Conservation (phyloP, 1,139 yeast species). For the Ogataea hybrid region DNA sequence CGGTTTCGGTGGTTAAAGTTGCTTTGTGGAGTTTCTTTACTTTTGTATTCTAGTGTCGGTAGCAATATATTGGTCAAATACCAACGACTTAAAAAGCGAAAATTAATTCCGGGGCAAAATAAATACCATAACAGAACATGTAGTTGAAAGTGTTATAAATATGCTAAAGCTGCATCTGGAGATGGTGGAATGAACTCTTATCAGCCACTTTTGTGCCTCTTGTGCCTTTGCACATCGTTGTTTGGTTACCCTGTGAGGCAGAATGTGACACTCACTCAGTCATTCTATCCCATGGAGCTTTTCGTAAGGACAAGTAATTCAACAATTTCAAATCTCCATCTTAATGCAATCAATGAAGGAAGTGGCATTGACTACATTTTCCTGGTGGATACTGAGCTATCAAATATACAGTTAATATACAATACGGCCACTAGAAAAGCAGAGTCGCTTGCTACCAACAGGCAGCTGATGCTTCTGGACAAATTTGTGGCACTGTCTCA, state of each 20-base stretch:
- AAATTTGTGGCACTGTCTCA: slow-evolving; percentile 10
- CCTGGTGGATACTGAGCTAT: slow-evolving; percentile 9
- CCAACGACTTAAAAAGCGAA: slow-evolving; percentile 5
- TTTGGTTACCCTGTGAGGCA: neutral
- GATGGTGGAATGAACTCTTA: too few species aligned
- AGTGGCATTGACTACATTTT: slow-evolving; percentile 17
- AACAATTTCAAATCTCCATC: slow-evolving; percentile 5
- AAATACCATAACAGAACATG: slow-evolving; percentile 4
- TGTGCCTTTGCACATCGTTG: neutral
- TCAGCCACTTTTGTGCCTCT: neutral
- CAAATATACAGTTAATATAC: slow-evolving; percentile 13
- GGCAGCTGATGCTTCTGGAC: slow-evolving; percentile 11
- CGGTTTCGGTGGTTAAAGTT: slow-evolving; percentile 96
- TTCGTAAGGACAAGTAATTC: slow-evolving; percentile 6
- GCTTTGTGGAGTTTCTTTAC: slow-evolving; percentile 8
- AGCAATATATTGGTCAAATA: slow-evolving; percentile 14
- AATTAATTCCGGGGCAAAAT: slow-evolving; percentile 6
- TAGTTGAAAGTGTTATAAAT: too few species aligned
- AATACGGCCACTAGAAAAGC: slow-evolving; percentile 4
- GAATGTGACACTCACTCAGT: neutral
- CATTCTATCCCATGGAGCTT: slow-evolving; percentile 6
- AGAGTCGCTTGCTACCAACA: slow-evolving; percentile 8
- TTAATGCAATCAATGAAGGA: slow-evolving; percentile 17
- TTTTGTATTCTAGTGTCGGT: slow-evolving; percentile 20
- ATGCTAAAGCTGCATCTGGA: too few species aligned